A percentile compares a stretch with the other conserved stretches of the same genome.
phyloP scores from a whole-genome alignment of 441 rosid species.

The Syzygium malaccense region DNA sequence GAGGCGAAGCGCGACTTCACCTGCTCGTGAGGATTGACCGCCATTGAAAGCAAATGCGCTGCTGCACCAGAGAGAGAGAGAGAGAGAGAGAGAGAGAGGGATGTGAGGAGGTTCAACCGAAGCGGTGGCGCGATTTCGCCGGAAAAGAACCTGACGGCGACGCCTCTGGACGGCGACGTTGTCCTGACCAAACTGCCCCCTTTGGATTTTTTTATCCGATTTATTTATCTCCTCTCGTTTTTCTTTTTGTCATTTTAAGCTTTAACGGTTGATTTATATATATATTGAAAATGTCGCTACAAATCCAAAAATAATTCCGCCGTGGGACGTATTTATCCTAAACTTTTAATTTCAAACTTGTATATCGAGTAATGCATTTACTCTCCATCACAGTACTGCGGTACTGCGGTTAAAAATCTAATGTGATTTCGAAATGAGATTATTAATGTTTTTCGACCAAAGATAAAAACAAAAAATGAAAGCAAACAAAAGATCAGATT shows the following conservation, averaged over 20 bases:
- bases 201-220: background rate
- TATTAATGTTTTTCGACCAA: fast-evolving
- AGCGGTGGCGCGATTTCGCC: slow-evolving; percentile 24
- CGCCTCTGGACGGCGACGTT: slow-evolving; percentile 20
- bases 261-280: background rate
- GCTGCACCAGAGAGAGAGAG: background rate
- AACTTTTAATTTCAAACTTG: background rate
- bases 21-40: background rate
- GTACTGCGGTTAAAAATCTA: too few relatives aligned
- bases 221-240: background rate
- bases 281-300: background rate
- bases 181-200: slow-evolving; percentile 24
- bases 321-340: background rate
- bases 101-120: background rate
- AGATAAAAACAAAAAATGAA: background rate
- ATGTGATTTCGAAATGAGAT: fast-evolving
- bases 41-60: background rate
- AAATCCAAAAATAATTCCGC: background rate
- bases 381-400: fast-evolving
- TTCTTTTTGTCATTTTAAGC: background rate
- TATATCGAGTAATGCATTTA: background rate
- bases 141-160: slow-evolving; percentile 31
- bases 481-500: background rate
- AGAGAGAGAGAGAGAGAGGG: background rate
- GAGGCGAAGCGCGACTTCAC: background rate